Evolutionary conservation across 2,329 filamentous ascomycete species (phyloP), one percentile per base, ranked within the genome.

Genomic region (Penicillium sp.): DNA sequence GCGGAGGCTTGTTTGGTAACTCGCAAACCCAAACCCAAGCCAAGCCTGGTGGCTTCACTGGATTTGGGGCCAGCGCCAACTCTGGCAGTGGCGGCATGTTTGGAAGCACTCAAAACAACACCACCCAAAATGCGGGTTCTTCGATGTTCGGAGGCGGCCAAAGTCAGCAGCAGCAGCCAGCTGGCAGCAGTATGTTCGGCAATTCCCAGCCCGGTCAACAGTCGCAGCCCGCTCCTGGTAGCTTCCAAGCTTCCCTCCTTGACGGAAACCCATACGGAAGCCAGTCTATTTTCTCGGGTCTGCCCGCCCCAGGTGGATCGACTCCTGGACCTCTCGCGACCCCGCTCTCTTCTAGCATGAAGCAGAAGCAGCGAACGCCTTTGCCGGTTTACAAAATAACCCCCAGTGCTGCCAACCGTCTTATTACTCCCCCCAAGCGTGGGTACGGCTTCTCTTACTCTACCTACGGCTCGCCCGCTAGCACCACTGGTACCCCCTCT

Each of bases 361-460:
- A 91, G 76, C 82, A 87, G 53, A 90, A 90, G 73, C 89, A 91
- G 70, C 86, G 84, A 60, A 88, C 90, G 9, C 89, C 93, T 42
- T 76, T 96, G 50, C 92, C 92, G 2, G 86, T 94, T 70, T 92
- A 93, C 78, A 94, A 92, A 75, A 83, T 96, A 61, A 93, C 91
- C 44, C 91, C 92, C 0, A 85, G 86, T 44, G 90, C 90, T 32
- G 87, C 90, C 8, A 88, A 89, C 21, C 88, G 92, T 45, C 87
- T 92, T 53, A 83, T 87, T 29, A 96, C 92, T 0, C 92, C 92
- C 0, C 90, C 92, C 64, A 93, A 91, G 76, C 85, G 89, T 52
- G 91, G 91, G 5, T 97, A 91, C 69, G 93, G 93, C 2, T 96
- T 97, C 71, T 92, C 89, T 2, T 97, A 97, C 75, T 96, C 92